Conservation (phyloP, 352 stramenopile genomes). For the Phytophthora ramorum region DNA sequence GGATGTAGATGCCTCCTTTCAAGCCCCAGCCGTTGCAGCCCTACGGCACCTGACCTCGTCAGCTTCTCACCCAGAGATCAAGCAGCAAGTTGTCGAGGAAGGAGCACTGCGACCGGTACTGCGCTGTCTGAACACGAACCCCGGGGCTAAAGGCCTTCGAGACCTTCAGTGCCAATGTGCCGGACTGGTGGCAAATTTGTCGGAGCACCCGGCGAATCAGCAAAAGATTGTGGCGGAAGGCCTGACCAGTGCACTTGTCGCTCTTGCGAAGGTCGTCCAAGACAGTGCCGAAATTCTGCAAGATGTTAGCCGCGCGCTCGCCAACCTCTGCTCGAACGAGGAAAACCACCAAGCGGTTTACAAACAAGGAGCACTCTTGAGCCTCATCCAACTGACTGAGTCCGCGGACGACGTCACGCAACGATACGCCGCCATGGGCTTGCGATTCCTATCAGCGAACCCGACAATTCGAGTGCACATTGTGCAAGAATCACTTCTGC, state of each 20-base stretch:
- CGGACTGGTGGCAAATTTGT: slow-evolving; percentile 94
- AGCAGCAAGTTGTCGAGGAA: slow-evolving; percentile 84
- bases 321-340: slow-evolving; percentile 95
- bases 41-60: slow-evolving; percentile 91
- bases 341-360: slow-evolving; percentile 94
- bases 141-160: slow-evolving; percentile 71
- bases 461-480: slow-evolving; percentile 94
- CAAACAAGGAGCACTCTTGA: slow-evolving; percentile 92
- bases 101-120: slow-evolving; percentile 87
- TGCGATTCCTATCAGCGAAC: slow-evolving; percentile 95
- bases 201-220: slow-evolving; percentile 92
- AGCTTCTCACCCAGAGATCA: slow-evolving; percentile 76
- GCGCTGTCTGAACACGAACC: slow-evolving; percentile 80
- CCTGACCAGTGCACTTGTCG: slow-evolving; percentile 82
- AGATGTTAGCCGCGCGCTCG: slow-evolving; percentile 92
- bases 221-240: slow-evolving; percentile 93
- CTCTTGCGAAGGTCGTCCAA: slow-evolving; percentile 60
- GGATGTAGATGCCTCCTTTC: slow-evolving; percentile 88
- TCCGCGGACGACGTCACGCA: slow-evolving; percentile 92
- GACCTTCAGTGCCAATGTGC: slow-evolving; percentile 95
- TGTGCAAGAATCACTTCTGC: slow-evolving; percentile 89
- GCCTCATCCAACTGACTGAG: slow-evolving; percentile 90
- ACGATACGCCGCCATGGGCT: slow-evolving; percentile 94
- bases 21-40: slow-evolving; percentile 90
- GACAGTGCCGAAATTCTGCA: slow-evolving; percentile 95